These are phyloP conservation scores for Pseudoneurospora amorphoporcata DNA, from an alignment of 495 filamentous ascomycete genomes.

Conservation along the genomic window DNA sequence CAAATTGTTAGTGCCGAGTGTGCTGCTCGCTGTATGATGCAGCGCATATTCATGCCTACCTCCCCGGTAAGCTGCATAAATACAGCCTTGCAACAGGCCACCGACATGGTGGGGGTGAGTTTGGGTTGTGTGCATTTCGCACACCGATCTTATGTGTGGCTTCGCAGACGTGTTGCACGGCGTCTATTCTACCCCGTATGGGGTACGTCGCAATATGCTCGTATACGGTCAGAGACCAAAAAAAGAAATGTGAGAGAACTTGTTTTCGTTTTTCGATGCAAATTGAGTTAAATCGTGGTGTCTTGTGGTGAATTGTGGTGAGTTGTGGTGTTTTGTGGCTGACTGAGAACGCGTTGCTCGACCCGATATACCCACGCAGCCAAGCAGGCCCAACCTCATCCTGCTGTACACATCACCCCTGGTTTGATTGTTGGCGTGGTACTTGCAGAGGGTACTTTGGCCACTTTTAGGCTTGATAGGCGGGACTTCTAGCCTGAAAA, in stretches of 20 bases:
- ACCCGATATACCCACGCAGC: neutral
- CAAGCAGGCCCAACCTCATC: neutral
- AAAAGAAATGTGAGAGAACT: neutral
- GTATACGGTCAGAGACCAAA: neutral
- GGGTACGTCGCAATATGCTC: neutral
- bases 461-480: too few species aligned
- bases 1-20: neutral
- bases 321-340: neutral
- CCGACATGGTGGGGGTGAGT: neutral
- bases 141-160: neutral
- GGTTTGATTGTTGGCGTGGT: too few species aligned
- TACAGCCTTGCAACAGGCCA: neutral
- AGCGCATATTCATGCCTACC: neutral
- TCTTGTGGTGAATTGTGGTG: neutral
- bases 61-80: neutral
- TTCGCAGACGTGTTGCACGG: neutral
- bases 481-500: too few species aligned
- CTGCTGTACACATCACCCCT: neutral
- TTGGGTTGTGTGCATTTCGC: neutral
- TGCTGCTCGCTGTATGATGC: neutral
- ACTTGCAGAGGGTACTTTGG: too few species aligned
- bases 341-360: neutral
- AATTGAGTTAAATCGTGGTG: neutral
- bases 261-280: neutral
- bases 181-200: neutral